phyloP scores from a whole-genome alignment of 768 basidiomycete genomes.

The Leccinum longicurvipes region DNA sequence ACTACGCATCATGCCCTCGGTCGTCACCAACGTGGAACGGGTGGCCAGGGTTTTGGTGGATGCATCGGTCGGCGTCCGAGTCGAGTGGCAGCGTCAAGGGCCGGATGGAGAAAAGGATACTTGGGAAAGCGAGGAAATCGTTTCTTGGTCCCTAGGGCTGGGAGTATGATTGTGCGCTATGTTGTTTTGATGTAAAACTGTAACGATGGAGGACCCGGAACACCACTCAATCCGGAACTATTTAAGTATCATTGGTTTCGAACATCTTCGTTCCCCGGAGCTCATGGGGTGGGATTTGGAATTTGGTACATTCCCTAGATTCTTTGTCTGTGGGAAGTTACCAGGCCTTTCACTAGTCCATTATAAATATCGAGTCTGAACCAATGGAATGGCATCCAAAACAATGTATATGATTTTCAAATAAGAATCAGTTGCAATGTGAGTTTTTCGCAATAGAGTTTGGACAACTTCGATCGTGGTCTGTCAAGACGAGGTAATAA shows the following conservation, averaged over 20 bases:
- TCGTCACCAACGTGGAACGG: slow-evolving; percentile 20
- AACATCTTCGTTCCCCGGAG: background rate
- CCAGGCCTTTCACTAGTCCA: background rate
- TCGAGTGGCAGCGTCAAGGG: slow-evolving; percentile 25
- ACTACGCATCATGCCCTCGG: slow-evolving; percentile 19
- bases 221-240: background rate
- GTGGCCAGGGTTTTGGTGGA: slow-evolving; percentile 25
- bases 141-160: slow-evolving; percentile 22
- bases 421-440: background rate
- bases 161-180: slow-evolving; percentile 13
- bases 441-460: background rate
- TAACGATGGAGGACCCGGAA: background rate
- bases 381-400: background rate
- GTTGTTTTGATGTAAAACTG: background rate
- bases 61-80: slow-evolving; percentile 24
- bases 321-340: background rate
- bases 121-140: slow-evolving; percentile 28
- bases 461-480: background rate
- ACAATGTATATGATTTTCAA: background rate
- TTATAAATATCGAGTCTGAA: background rate
- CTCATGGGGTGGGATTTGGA: background rate
- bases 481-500: background rate
- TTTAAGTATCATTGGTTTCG: background rate
- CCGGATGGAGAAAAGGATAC: slow-evolving; percentile 16
- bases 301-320: background rate